A percentile compares a stretch with the other conserved stretches of the same genome.
phyloP scores from a whole-genome alignment of 139 green algal species.

The Closterium sp. region DNA sequence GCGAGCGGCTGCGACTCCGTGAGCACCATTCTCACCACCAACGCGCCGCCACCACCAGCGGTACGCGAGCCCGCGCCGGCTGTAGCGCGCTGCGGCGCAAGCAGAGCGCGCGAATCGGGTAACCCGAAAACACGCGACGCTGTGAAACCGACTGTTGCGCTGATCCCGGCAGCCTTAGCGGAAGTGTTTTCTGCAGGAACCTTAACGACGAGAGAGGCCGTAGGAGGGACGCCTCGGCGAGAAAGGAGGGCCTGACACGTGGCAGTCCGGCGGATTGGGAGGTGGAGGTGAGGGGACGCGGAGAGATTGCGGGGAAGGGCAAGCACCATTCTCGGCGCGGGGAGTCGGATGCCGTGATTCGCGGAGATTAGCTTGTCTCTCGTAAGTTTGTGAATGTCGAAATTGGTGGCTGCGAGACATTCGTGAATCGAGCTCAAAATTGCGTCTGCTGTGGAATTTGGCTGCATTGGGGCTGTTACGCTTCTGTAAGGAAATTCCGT shows the following conservation, averaged over 20 bases:
- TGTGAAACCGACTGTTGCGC: not conserved
- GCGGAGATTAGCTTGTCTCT: not conserved
- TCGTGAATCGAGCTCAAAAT: too few species aligned
- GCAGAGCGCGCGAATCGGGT: not conserved
- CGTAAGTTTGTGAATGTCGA: not conserved
- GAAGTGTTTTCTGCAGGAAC: not conserved
- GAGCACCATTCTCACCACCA: not conserved
- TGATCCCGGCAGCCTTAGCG: not conserved
- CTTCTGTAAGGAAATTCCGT: too few species aligned
- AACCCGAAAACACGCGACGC: not conserved
- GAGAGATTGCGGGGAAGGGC: not conserved
- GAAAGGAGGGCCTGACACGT: not conserved
- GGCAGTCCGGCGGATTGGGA: not conserved
- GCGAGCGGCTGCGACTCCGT: not conserved
- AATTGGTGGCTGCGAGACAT: not conserved
- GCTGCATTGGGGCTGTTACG: too few species aligned
- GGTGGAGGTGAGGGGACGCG: not conserved
- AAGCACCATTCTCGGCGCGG: not conserved
- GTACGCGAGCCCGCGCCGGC: not conserved
- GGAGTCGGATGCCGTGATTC: not conserved
- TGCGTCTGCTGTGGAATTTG: too few species aligned
- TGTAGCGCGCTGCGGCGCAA: not conserved
- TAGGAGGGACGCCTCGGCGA: not conserved
- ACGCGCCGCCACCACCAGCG: not conserved
- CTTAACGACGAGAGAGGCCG: not conserved